These are phyloP conservation scores for Ceriops tagal DNA, from an alignment of 345 rosid species.

Conservation along the genomic window DNA sequence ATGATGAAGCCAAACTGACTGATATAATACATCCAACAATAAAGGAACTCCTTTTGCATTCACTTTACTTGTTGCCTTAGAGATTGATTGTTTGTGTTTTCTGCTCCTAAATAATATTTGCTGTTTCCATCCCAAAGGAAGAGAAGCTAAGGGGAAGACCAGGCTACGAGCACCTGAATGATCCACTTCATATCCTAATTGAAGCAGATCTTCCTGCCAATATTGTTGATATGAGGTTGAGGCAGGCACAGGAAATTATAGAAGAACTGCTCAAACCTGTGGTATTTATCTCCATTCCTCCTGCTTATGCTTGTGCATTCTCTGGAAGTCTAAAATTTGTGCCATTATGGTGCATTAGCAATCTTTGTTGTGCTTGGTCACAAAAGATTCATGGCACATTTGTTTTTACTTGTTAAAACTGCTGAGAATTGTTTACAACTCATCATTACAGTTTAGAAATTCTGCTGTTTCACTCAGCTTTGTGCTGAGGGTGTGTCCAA, in stretches of 20 bases:
- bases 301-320: background rate
- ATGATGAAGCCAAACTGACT: constrained; percentile 1
- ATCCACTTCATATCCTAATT: constrained; percentile 26
- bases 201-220: constrained; percentile 26
- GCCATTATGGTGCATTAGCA: background rate
- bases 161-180: constrained; percentile 29
- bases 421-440: background rate
- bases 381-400: background rate
- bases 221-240: constrained; percentile 19
- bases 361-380: background rate
- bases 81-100: constrained; percentile 4
- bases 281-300: constrained; percentile 13
- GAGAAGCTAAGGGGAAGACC: constrained; percentile 25
- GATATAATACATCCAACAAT: constrained; percentile 2
- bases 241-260: constrained; percentile 27
- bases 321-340: background rate
- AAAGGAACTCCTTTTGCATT: background rate
- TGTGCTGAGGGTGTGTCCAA: background rate
- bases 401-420: background rate
- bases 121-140: constrained; percentile 7
- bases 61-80: background rate
- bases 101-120: constrained; percentile 4
- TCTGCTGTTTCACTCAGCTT: background rate
- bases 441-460: background rate
- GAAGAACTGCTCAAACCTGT: constrained; percentile 29